A percentile compares a stretch with the other conserved stretches of the same genome.
Conservation (phyloP, 192 early-diverging fungal genomes). For the Paraglomus occultum region DNA sequence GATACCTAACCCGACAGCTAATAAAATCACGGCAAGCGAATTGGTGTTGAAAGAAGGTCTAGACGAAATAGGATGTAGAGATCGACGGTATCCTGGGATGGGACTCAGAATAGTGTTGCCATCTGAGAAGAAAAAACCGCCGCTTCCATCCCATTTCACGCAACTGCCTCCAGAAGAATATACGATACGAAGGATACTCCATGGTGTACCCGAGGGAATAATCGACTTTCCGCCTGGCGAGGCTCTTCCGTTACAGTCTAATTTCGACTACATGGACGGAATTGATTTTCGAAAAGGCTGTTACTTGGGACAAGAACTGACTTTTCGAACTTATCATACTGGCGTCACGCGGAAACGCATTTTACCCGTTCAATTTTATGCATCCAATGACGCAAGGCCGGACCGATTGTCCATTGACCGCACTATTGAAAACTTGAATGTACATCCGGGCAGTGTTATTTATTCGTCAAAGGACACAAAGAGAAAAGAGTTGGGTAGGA, state of each 20-base stretch:
- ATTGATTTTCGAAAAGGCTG: constrained; percentile 98
- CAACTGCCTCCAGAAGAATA: constrained; percentile 60
- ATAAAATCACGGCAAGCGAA: background rate
- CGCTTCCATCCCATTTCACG: constrained; percentile 52
- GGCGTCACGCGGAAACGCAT: constrained; percentile 92
- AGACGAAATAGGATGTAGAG: constrained; percentile 40
- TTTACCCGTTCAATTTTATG: constrained; percentile 71
- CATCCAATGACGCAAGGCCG: constrained; percentile 17
- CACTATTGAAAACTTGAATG: background rate
- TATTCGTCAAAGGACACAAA: background rate
- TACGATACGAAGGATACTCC: constrained; percentile 71
- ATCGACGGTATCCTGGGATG: constrained; percentile 38
- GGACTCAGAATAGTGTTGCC: constrained; percentile 30
- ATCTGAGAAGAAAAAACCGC: constrained; percentile 27
- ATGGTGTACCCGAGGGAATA: constrained; percentile 89
- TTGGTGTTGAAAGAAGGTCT: constrained; percentile 32
- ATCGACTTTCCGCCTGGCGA: constrained; percentile 69
- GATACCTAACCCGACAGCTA: background rate
- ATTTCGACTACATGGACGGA: constrained; percentile 90
- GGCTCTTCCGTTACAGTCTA: constrained; percentile 86
- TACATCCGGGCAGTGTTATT: background rate
- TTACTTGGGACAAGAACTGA: constrained; percentile 98
- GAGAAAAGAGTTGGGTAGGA: background rate
- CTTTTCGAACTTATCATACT: constrained; percentile 93
- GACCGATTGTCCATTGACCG: constrained; percentile 24